Evolutionary conservation across 2,329 filamentous ascomycete species (phyloP), one percentile per base, ranked within the genome.

Genomic region (Fusarium torulosum): DNA sequence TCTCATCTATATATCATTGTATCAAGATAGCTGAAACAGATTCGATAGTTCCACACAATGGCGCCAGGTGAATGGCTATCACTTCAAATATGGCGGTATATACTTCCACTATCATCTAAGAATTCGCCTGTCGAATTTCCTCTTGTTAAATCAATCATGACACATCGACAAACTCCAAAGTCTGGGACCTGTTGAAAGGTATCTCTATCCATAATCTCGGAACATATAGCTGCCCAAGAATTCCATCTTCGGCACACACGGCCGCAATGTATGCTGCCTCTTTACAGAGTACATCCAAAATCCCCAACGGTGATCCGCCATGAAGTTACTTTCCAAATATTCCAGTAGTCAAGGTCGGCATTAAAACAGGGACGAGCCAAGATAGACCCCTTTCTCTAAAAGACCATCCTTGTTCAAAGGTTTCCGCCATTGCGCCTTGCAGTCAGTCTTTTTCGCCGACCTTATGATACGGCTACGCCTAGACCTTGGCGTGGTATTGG

Each of bases 201-300:
- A 14, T 51, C 35, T 2, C 45, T n/a, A 14, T 63, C 31, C 29
- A 52, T 52, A 3, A 63, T 58, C 25, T 50, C 29, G 35, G 15
- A 25, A 40, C 13, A n/a, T 35, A 42, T 7, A 15, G 33, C 46
- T 7, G 37, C 35, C 14, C 5, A 37, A 17, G 19, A 5, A 5
- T 17, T 4, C 20, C 23, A 4, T 35, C 19, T 6, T 7, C 20
- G 4, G 9, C 8, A 10, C 8, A 10, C 11, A 19, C 4, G 8
- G 27, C 1, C 29, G 21, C 1, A 25, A 4, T 9, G 46, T 14
- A n/a, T 47, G 6, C 17, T 38, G 1, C 29, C 40, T 13, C 40
- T 45, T 4, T 33, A 7, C 0, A 31, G 14, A 21, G 38, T 19
- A 4, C 23, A 51, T 6, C 29, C 11, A n/a, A 46, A 5, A 38